Evolutionary conservation across 805 yeast species (phyloP).

Genomic region (Teunomyces kruisii): DNA sequence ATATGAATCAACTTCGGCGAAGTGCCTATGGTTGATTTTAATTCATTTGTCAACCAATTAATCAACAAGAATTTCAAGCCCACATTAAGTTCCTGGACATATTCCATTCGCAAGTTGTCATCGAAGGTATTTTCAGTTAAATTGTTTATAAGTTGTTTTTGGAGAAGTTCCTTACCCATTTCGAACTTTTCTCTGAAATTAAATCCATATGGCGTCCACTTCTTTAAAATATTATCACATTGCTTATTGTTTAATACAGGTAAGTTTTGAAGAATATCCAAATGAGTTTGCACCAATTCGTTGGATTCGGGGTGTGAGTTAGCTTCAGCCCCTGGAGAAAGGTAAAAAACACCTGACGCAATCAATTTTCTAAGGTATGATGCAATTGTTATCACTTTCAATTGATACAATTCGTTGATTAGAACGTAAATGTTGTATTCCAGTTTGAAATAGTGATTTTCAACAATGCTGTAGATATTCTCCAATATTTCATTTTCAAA

Average conservation of each 20-base stretch:
- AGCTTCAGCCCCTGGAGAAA: constrained; percentile 34
- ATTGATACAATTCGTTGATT: constrained; percentile 50
- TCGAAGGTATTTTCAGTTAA: constrained; percentile 19
- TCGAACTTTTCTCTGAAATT: constrained; percentile 38
- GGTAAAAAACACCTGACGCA: constrained; percentile 80
- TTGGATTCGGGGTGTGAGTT: constrained; percentile 44
- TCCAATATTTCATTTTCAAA: constrained; percentile 44
- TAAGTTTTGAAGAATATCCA: constrained; percentile 55
- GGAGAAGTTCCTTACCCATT: constrained; percentile 33
- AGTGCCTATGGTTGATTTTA: constrained; percentile 34
- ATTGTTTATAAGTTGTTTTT: constrained; percentile 30
- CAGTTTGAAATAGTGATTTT: constrained; percentile 12
- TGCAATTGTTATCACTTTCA: constrained; percentile 54
- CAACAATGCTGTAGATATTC: constrained; percentile 32
- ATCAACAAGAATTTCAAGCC: constrained; percentile 46
- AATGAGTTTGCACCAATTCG: constrained; percentile 42
- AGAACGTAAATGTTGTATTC: constrained; percentile 40
- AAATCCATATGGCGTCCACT: constrained; percentile 38
- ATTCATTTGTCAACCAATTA: constrained; percentile 48
- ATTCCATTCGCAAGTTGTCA: constrained; percentile 9
- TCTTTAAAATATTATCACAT: constrained; percentile 53
- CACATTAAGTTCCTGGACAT: constrained; percentile 25
- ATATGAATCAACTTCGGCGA: constrained; percentile 39
- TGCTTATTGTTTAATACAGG: constrained; percentile 57
- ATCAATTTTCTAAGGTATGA: constrained; percentile 77